These are phyloP conservation scores for Fusarium sp. DNA, from an alignment of 2,329 filamentous ascomycete species.

Conservation along the genomic window DNA sequence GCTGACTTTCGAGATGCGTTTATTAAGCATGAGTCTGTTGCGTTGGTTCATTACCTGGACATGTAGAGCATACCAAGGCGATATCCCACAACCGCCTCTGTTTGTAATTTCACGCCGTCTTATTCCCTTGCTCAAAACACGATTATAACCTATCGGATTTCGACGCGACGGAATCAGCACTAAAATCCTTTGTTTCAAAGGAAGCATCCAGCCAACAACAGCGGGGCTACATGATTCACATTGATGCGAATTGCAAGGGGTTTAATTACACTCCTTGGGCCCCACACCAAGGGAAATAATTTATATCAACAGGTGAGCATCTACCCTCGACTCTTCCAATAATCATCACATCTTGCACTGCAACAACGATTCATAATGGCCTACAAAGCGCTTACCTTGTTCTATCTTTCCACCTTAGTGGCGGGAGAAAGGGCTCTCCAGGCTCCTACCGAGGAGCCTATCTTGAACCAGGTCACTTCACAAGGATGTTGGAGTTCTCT, in stretches of 20 bases:
- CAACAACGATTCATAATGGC: conserved; percentile 1
- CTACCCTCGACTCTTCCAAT: not conserved
- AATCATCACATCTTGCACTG: not conserved
- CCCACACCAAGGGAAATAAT: not conserved
- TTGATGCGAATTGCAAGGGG: not conserved
- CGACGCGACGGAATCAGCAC: not conserved
- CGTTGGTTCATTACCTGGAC: too few relatives aligned
- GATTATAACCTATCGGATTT: too few relatives aligned
- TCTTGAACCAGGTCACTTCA: not conserved
- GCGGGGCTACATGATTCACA: conserved; percentile 3
- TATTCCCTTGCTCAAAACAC: too few relatives aligned
- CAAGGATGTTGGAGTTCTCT: conserved; percentile 39
- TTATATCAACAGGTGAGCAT: conserved; percentile 8
- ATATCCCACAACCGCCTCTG: too few relatives aligned
- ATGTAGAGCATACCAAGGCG: too few relatives aligned
- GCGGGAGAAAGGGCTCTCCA: conserved; percentile 51
- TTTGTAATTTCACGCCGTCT: too few relatives aligned
- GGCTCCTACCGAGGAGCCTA: conserved; percentile 40
- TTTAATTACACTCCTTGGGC: conserved; percentile 4
- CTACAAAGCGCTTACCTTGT: not conserved
- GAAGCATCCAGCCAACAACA: not conserved
- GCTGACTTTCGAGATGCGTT: too few relatives aligned
- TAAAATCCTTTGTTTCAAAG: conserved; percentile 25
- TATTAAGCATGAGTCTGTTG: too few relatives aligned
- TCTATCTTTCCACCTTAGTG: conserved; percentile 6